Evolutionary conservation across 2,329 filamentous ascomycete genomes (phyloP), one percentile per base, ranked within the genome.

Genomic region (Cladophialophora bantiana): DNA sequence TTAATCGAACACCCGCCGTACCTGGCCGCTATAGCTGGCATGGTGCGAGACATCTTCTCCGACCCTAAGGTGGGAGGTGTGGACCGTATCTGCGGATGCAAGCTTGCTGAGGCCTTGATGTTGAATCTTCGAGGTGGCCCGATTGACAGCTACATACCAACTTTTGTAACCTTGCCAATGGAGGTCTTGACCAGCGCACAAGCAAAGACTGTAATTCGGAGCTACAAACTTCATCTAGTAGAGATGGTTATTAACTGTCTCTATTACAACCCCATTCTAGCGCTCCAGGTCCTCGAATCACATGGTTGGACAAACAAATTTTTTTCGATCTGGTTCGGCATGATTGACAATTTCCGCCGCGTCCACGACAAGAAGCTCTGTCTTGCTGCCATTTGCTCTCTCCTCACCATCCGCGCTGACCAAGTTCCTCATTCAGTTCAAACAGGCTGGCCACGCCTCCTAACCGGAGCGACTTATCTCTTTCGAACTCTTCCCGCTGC

Each of bases 321-420:
- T 83, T 99, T 99, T 84, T 97, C 92, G 80, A 83, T 96, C 66
- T 99, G 95, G 95, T 99, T 99, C 79, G 92, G 92, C 50, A 96
- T 90, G 81, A 99, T 99, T 82, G 91, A 96, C 69, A 90, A 88
- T 75, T 98, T 99, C 82, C 91, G 88, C 60, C 88, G 95, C 50
- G 95, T 99, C 2, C 95, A 99, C 77, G 95, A 99, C 83, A 99
- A 99, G 87, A 99, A 97, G 84, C 85, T 99, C 32, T 97, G 93
- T 69, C 97, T 99, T 74, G 92, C 94, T 18, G 94, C 94, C 55
- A 98, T 99, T 73, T 90, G 92, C 66, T 86, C 93, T 5, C 87
- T 99, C 10, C 86, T 99, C 59, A 91, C 89, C 54, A 81, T 99
- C 66, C 88, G 87, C 68, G 89, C 89, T 10, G 89, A 92, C 61